Base-by-base conservation (phyloP, 2,329 filamentous ascomycete genomes). In the Stemphylium lycopersici region DNA sequence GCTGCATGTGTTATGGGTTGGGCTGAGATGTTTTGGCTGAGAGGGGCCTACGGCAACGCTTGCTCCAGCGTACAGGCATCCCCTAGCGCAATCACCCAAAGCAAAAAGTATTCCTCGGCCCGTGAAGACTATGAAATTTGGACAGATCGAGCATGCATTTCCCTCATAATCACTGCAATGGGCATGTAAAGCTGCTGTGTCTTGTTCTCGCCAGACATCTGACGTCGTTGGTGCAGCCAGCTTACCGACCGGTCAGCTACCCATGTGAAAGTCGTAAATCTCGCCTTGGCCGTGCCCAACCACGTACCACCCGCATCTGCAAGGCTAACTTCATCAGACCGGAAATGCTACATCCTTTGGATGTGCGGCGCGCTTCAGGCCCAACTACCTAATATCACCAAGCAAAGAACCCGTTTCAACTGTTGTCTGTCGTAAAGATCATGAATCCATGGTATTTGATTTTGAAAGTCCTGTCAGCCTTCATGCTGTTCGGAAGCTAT, bases 361-460 rank as follows among this genome's bases (percentile, higher is more conserved):
- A 33, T n/a, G 18, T 2, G 16, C 15, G n/a, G 22, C 38, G 8
- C 3, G 4, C 8, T 22, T 12, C 26, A 16, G n/a, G 20, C 13
- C 3, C 26, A 29, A 29, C 18, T 12, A 13, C 18, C 2, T 20
- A 36, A 41, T 7, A 3, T 45, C 40, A 44, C 49, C 29, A 40
- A 3, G 22, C 22, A 41, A n/a, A 33, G 26, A 10, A 12, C 26
- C 18, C 18, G 32, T 4, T 3, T 46, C n/a, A 33, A 44, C 15
- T 38, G 11, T 24, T 31, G 18, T 54, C 43, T 16, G 45, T 64
- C 59, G 59, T 68, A 58, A 55, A 65, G 52, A 62, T 68, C 65
- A 67, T 63, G 61, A 68, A 69, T 63, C 66, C 67, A 62, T 69
- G 62, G 68, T 67, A 69, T 70, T 71, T 69, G 42, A 57, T 66